Conservation (phyloP, 805 yeast species). For the Lachancea lanzarotensis region DNA sequence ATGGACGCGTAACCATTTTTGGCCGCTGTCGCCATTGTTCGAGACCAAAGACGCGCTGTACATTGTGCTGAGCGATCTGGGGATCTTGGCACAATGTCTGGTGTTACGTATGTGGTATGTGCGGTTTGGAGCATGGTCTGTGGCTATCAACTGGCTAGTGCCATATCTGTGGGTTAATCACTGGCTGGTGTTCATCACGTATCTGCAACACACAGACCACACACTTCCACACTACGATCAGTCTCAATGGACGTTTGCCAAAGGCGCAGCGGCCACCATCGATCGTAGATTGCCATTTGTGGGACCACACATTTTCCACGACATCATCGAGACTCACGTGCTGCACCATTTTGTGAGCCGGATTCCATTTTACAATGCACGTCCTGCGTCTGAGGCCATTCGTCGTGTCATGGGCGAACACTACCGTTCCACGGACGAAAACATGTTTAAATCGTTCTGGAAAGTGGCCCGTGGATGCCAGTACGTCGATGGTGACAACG, state of each 20-base stretch:
- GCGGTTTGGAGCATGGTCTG: slow-evolving; percentile 55
- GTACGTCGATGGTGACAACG: slow-evolving; percentile 62
- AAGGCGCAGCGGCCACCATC: slow-evolving; percentile 87
- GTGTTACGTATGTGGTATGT: slow-evolving; percentile 55
- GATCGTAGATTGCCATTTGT: slow-evolving; percentile 79
- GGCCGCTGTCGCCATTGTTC: slow-evolving; percentile 67
- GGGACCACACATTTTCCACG: slow-evolving; percentile 77
- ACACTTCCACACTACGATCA: slow-evolving; percentile 74
- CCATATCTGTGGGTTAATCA: slow-evolving; percentile 81
- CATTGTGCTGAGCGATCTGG: slow-evolving; percentile 67
- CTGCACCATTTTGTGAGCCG: slow-evolving; percentile 78
- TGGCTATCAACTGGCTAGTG: slow-evolving; percentile 61
- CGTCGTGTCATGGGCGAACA: slow-evolving; percentile 81
- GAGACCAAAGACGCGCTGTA: slow-evolving; percentile 68
- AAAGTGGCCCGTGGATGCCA: slow-evolving; percentile 60
- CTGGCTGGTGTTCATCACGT: slow-evolving; percentile 85
- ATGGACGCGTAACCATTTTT: slow-evolving; percentile 58
- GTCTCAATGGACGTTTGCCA: slow-evolving; percentile 73
- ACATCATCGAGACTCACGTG: slow-evolving; percentile 86
- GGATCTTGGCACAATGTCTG: slow-evolving; percentile 47
- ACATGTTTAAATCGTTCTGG: slow-evolving; percentile 66
- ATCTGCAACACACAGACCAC: slow-evolving; percentile 76
- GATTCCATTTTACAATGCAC: slow-evolving; percentile 84
- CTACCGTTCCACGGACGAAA: slow-evolving; percentile 60
- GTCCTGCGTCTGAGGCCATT: slow-evolving; percentile 71